Evolutionary conservation across 768 basidiomycete species (phyloP), one percentile per base, ranked within the genome.

Genomic region (Tulasnella sp.): DNA sequence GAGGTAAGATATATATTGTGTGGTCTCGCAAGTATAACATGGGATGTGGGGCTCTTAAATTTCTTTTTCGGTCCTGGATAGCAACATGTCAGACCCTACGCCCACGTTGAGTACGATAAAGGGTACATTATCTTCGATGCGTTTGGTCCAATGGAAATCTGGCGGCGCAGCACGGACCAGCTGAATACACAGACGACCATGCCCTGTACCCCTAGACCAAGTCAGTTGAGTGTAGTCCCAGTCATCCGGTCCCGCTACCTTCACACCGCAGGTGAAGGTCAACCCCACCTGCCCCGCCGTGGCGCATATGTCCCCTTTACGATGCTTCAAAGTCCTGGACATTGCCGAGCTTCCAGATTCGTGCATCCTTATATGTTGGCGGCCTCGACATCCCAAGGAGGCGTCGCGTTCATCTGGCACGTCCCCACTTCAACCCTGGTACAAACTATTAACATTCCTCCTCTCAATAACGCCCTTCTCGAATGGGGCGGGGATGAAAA

Each of bases 81-180:
- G 79, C 65, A 62, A 19, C 76, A 82, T 65, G 78, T 85, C 8
- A 32, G 42, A 8, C 63, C 66, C 8, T 77, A 74, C 49, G 86
- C 86, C 0, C 87, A 89, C 65, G 78, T 80, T 64, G 88, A 90
- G 69, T 91, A 88, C 63, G 80, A 74, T 13, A 71, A 77, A 27
- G 88, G 88, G 8, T 88, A 79, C 66, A 72, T 88, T 49, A 71
- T 89, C 49, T 86, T 88, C 67, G 84, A 88, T 65, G 78, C 83
- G 29, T 47, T 68, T 21, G 76, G 74, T 8, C 43, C n/a, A 10
- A 84, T 84, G 63, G 88, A 91, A 67, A 80, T 88, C 13, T 91
- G 88, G 88, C 74, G 83, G 59, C 44, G 43, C 17, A 50, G 47
- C 9, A 13, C 44, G 38, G 51, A 55, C 29, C 27, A 43, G 34